Percentiles rank a stretch among this genome's conserved stretches.
Conservation (phyloP, 1,284 basidiomycete species). For the Heterobasidion occidentale region DNA sequence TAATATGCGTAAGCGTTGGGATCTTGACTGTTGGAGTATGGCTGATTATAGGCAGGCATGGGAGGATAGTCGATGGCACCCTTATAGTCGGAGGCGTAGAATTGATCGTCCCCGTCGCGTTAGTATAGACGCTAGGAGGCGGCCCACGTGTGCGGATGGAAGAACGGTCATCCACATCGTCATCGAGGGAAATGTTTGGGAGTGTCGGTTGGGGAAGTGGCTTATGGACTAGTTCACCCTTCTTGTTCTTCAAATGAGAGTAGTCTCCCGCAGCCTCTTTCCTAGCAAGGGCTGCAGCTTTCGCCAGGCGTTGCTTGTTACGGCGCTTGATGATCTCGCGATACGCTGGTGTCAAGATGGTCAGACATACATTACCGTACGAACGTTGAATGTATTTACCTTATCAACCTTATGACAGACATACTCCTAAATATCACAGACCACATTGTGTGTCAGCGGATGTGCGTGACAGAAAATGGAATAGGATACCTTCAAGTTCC, state of each 20-base stretch:
- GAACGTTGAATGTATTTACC: conserved; percentile 30
- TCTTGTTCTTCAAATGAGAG: conserved; percentile 90
- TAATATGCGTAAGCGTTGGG: conserved; percentile 38
- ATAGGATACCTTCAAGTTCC: conserved; percentile 76
- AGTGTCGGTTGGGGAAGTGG: conserved; percentile 94
- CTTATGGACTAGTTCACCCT: conserved; percentile 75
- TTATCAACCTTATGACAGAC: conserved; percentile 99
- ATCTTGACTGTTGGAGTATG: conserved; percentile 41
- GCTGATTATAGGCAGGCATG: conserved; percentile 63
- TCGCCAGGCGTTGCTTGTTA: conserved; percentile 79
- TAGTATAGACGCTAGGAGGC: conserved; percentile 44
- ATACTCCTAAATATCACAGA: conserved; percentile 73
- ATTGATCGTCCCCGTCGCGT: conserved; percentile 30
- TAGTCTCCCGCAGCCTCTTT: conserved; percentile 88
- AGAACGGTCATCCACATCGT: conserved; percentile 59
- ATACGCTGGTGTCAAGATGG: conserved; percentile 56
- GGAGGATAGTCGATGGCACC: conserved; percentile 37
- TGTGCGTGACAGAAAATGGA: not conserved
- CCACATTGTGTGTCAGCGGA: not conserved
- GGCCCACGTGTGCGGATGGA: conserved; percentile 51
- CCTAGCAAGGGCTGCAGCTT: conserved; percentile 78
- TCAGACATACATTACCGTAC: conserved; percentile 1
- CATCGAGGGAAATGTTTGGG: conserved; percentile 84
- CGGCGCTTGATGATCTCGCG: conserved; percentile 89
- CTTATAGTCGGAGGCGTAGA: conserved; percentile 42